Conservation (phyloP, 106 monocot species). For the Dioscorea alata region DNA sequence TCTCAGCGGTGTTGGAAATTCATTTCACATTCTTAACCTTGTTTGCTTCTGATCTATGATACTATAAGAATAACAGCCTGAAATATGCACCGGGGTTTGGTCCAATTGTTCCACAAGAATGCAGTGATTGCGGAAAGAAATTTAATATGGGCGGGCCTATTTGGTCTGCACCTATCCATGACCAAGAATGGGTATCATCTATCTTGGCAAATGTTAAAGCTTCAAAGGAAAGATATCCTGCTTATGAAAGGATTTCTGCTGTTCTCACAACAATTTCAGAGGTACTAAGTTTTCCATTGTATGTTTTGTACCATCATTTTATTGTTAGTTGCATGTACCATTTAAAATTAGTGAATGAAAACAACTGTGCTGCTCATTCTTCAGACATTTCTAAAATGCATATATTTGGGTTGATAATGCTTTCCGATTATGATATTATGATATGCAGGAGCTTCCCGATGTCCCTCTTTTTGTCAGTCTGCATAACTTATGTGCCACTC, state of each 20-base stretch:
- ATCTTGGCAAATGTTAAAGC: slow-evolving; percentile 56
- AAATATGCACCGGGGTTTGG: slow-evolving; percentile 73
- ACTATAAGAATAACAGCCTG: slow-evolving; percentile 63
- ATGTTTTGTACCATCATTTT: neutral
- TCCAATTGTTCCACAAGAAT: slow-evolving; percentile 78
- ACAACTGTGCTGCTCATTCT: too few relatives aligned
- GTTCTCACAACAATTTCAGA: slow-evolving; percentile 86
- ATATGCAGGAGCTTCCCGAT: slow-evolving; percentile 76
- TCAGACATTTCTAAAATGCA: too few relatives aligned
- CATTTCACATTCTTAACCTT: neutral
- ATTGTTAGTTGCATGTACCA: too few relatives aligned
- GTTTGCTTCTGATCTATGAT: slow-evolving; percentile 3
- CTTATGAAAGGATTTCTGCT: slow-evolving; percentile 76
- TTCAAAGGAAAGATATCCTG: slow-evolving; percentile 76
- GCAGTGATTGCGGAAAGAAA: slow-evolving; percentile 74
- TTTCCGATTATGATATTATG: neutral
- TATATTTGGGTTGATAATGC: too few relatives aligned
- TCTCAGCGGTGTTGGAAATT: neutral
- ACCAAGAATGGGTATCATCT: slow-evolving; percentile 72
- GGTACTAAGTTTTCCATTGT: slow-evolving; percentile 26
- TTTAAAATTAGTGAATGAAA: too few relatives aligned
- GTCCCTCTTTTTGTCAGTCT: slow-evolving; percentile 88
- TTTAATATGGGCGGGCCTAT: slow-evolving; percentile 96
- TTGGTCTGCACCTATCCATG: slow-evolving; percentile 96
- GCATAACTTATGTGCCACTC: slow-evolving; percentile 73